These are phyloP conservation scores for Mycosarcoma maydis DNA, from an alignment of 1,284 basidiomycete species.

Conservation along the genomic window DNA sequence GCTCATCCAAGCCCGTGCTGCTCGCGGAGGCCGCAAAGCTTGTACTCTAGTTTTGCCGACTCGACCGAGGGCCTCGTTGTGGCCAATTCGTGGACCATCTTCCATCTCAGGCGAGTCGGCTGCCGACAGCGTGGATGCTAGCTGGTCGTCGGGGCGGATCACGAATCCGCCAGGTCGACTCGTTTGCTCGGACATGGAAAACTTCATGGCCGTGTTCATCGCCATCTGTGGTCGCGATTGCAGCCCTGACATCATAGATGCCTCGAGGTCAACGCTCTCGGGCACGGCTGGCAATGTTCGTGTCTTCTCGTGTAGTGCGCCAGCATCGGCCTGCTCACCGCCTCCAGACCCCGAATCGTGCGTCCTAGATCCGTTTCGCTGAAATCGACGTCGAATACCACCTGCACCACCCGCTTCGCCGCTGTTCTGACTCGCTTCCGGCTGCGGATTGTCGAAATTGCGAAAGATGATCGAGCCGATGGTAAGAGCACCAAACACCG, in stretches of 20 bases:
- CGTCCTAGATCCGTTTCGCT: slow-evolving; percentile 13
- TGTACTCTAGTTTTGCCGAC: not conserved
- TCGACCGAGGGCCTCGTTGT: not conserved
- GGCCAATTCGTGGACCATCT: slow-evolving; percentile 3
- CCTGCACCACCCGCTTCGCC: slow-evolving; percentile 9
- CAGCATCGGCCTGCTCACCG: not conserved
- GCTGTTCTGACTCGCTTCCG: slow-evolving; percentile 26
- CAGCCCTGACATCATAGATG: slow-evolving; percentile 20
- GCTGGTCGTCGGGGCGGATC: slow-evolving; percentile 23
- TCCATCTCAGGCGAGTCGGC: slow-evolving; percentile 18
- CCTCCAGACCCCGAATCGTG: slow-evolving; percentile 2
- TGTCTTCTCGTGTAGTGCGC: slow-evolving; percentile 16
- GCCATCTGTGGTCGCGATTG: slow-evolving; percentile 13
- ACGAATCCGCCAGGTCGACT: slow-evolving; percentile 24
- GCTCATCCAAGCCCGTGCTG: slow-evolving; percentile 1
- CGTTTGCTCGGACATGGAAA: slow-evolving; percentile 24
- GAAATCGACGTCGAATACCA: no score
- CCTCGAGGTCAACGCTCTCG: slow-evolving; percentile 50
- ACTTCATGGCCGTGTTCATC: slow-evolving; percentile 23
- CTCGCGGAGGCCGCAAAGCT: not conserved
- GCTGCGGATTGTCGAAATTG: slow-evolving; percentile 43
- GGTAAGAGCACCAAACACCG: slow-evolving; percentile 46
- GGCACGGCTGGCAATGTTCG: slow-evolving; percentile 56
- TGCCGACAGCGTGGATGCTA: slow-evolving; percentile 18
- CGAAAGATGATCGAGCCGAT: slow-evolving; percentile 49